Evolutionary conservation across 2,329 filamentous ascomycete species (phyloP), one percentile per base, ranked within the genome.

Genomic region (Hypoxylon sp.): DNA sequence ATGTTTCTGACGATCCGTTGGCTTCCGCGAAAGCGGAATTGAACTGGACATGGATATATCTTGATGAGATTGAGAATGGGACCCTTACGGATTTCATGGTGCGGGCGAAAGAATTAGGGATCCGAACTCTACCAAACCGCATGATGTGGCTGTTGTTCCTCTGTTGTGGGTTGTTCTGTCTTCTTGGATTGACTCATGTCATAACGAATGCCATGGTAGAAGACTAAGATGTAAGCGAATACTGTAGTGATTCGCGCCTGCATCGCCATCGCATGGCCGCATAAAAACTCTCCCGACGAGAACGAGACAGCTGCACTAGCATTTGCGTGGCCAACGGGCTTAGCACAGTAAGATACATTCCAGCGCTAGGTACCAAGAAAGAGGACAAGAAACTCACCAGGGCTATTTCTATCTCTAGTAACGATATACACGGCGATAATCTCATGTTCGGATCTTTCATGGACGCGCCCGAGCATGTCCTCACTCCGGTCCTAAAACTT

Each of bases 111-210:
- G 11, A 17, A 2, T 9, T 2, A 2, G 38, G 38, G 15, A 2
- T 32, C 4, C 4, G n/a, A 2, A 34, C 32, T 8, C 12, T 54
- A 15, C 51, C 51, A n/a, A 50, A 54, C 16, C 51, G 51, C 11
- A 15, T 54, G 15, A 31, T 55, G 3, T 55, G 51, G 51, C 13
- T 15, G 5, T 15, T 55, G 16, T 55, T 55, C 9, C 8, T 55
- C 7, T 55, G 51, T 19, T 36, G 51, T 55, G n/a, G n/a, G n/a
- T n/a, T n/a, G n/a, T n/a, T n/a, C 2, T 45, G 51, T 50, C 41
- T 3, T n/a, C 7, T 15, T 23, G 13, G 7, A 5, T n/a, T 19
- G 8, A 3, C 3, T 8, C 6, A 12, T 16, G 2, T 12, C 13
- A n/a, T n/a, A n/a, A n/a, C n/a, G n/a, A n/a, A n/a, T n/a, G n/a